Evolutionary conservation across 1,284 basidiomycete species (phyloP).

Genomic region (Fomitopsis pinicola): DNA sequence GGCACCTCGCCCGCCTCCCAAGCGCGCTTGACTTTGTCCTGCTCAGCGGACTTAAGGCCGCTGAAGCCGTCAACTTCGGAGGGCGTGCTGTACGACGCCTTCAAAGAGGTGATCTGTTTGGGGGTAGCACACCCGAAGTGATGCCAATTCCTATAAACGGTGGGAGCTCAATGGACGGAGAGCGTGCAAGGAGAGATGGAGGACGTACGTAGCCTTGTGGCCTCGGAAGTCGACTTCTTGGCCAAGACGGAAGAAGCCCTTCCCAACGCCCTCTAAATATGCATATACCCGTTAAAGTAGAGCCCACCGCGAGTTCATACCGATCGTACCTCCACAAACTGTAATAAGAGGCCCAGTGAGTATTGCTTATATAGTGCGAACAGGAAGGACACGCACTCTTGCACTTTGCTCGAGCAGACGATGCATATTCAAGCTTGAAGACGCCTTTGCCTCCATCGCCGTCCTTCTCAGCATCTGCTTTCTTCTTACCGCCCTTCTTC

Average conservation of each 20-base stretch:
- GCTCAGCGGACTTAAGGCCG: constrained; percentile 57
- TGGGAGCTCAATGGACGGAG: constrained; percentile 1
- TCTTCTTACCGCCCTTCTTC: constrained; percentile 27
- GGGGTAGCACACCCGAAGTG: constrained; percentile 80
- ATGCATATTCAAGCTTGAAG: constrained; percentile 30
- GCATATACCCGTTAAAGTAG: constrained; percentile 6
- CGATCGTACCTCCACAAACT: constrained; percentile 52
- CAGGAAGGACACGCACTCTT: constrained; percentile 19
- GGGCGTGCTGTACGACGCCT: constrained; percentile 52
- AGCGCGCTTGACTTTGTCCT: constrained; percentile 63
- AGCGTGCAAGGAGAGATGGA: neutral
- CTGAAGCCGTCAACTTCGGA: constrained; percentile 69
- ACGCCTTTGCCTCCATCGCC: constrained; percentile 19
- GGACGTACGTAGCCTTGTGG: constrained; percentile 61
- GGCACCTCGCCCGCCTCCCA: constrained; percentile 73
- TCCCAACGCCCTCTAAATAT: constrained; percentile 45
- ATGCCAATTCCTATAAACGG: constrained; percentile 54
- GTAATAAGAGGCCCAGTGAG: neutral
- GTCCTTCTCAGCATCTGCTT: constrained; percentile 18
- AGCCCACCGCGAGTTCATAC: constrained; percentile 1
- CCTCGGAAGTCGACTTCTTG: constrained; percentile 73
- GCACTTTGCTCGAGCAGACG: constrained; percentile 25
- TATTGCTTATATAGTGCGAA: too few relatives aligned
- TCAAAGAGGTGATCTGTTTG: constrained; percentile 65
- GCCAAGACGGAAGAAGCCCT: constrained; percentile 73